phyloP scores from a whole-genome alignment of 2,329 filamentous ascomycete species.

The Arthrobotrys conoides region DNA sequence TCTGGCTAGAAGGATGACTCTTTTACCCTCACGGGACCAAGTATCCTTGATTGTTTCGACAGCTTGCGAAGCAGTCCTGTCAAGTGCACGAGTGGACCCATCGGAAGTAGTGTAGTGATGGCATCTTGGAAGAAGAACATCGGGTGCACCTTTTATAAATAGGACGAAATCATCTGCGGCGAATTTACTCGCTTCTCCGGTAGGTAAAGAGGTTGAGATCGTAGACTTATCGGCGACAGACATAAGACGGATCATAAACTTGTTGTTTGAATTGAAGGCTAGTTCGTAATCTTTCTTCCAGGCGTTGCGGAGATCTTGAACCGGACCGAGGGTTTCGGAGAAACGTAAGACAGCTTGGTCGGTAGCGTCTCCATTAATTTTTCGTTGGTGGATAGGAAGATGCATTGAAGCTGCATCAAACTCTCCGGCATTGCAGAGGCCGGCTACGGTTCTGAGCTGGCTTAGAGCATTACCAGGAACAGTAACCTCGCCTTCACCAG shows the following conservation, averaged over 20 bases:
- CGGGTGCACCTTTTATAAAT: constrained; percentile 84
- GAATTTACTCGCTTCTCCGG: constrained; percentile 43
- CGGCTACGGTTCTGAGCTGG: constrained; percentile 75
- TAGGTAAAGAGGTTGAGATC: constrained; percentile 13
- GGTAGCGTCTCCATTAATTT: constrained; percentile 81
- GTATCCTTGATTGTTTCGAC: constrained; percentile 76
- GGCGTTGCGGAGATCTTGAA: constrained; percentile 73
- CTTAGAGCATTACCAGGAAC: constrained; percentile 68
- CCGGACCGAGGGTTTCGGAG: constrained; percentile 75
- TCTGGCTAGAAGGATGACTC: constrained; percentile 77
- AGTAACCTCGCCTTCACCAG: constrained; percentile 40
- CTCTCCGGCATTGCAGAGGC: constrained; percentile 81
- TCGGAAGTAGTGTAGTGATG: constrained; percentile 72
- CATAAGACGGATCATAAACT: constrained; percentile 81
- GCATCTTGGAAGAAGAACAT: constrained; percentile 78
- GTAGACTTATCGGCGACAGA: constrained; percentile 64
- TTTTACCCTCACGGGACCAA: constrained; percentile 78
- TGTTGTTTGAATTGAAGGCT: constrained; percentile 86
- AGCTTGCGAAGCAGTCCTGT: constrained; percentile 67
- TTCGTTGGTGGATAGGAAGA: constrained; percentile 74
- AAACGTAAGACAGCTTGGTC: constrained; percentile 82
- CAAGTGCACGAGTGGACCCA: constrained; percentile 72
- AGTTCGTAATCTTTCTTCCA: constrained; percentile 79
- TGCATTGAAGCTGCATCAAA: constrained; percentile 78
- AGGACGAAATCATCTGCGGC: constrained; percentile 68